A percentile compares a stretch with the other conserved stretches of the same genome.
These are phyloP conservation scores for Kandelia obovata DNA, from an alignment of 345 rosid species.

Conservation along the genomic window DNA sequence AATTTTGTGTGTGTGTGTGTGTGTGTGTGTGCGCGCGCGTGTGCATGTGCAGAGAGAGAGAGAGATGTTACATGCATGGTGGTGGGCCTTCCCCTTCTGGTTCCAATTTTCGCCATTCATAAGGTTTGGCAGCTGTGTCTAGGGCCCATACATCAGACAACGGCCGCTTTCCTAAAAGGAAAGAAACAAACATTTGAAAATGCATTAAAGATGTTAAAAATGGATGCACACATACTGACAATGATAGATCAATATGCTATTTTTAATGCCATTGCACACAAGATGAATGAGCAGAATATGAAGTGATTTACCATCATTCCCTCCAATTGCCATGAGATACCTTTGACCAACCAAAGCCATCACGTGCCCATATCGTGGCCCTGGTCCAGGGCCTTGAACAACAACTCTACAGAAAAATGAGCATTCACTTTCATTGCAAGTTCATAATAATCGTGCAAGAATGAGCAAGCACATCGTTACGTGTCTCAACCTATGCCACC, in stretches of 20 bases:
- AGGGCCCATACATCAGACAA: slow-evolving; percentile 99
- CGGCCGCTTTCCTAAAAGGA: slow-evolving; percentile 79
- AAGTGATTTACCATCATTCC: slow-evolving; percentile 78
- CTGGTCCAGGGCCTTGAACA: slow-evolving; percentile 99
- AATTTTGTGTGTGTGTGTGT: too few relatives aligned
- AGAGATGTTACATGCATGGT: slow-evolving; percentile 81
- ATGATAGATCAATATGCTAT: neutral
- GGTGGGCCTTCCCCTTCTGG: slow-evolving; percentile 99
- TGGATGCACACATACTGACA: neutral
- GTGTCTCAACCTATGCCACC: slow-evolving; percentile 84
- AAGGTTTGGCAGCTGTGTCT: slow-evolving; percentile 99
- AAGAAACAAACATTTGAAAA: slow-evolving; percentile 14
- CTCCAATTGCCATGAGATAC: slow-evolving; percentile 99
- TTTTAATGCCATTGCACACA: neutral
- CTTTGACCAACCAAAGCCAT: slow-evolving; percentile 99
- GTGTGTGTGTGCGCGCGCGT: neutral
- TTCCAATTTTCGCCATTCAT: slow-evolving; percentile 99
- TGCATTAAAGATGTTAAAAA: slow-evolving; percentile 11
- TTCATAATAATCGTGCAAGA: neutral
- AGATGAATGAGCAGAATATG: neutral
- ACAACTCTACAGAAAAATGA: slow-evolving; percentile 63
- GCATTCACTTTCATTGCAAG: slow-evolving; percentile 20
- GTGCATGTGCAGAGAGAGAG: neutral
- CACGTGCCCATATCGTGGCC: slow-evolving; percentile 98
- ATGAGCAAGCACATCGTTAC: slow-evolving; percentile 10